Evolutionary conservation across 2,329 filamentous ascomycete species (phyloP), one percentile per base, ranked within the genome.

Genomic region (Lasiodiplodia citricola): DNA sequence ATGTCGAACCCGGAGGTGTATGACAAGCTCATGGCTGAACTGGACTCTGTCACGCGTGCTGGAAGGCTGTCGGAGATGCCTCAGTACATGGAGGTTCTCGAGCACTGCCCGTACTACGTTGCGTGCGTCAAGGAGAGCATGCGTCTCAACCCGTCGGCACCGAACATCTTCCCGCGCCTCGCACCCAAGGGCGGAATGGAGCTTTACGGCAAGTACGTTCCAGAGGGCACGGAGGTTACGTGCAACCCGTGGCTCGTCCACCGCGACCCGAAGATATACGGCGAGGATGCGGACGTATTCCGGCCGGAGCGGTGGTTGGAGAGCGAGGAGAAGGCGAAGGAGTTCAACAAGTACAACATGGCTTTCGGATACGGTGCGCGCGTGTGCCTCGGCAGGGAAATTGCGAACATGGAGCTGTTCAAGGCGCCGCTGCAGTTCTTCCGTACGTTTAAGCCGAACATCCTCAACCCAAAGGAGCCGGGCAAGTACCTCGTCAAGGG

Each of bases 381-480:
- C 13, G 77, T 82, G 14, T 87, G 84, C 68, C 71, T 87, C 54
- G 85, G 85, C 0, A 81, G 80, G 69, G 80, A 85, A 54, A 83
- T 87, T 69, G 85, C 84, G 1, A 79, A 83, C 72, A 85, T 87
- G 83, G 85, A 87, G 75, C 71, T 87, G 64, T 85, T 80, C 73
- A 86, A 87, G 77, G 79, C 72, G 3, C 81, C 68, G 18, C 51
- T 75, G 63, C 66, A 82, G 72, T 83, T 85, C 71, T 80, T 84
- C 58, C 75, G 80, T 6, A 78, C 73, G 0, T 84, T 82, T 68
- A 76, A 73, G 44, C 76, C 77, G 2, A 71, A 74, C 41, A 72
- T 80, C 5, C 55, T 73, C 21, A 73, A 80, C 64, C 71, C 73
- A 25, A 58, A 77, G 37, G 69, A 74, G 54, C 77, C 77, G 11